Conservation (phyloP, 805 yeast genomes). For the Zygosaccharomyces siamensis region DNA sequence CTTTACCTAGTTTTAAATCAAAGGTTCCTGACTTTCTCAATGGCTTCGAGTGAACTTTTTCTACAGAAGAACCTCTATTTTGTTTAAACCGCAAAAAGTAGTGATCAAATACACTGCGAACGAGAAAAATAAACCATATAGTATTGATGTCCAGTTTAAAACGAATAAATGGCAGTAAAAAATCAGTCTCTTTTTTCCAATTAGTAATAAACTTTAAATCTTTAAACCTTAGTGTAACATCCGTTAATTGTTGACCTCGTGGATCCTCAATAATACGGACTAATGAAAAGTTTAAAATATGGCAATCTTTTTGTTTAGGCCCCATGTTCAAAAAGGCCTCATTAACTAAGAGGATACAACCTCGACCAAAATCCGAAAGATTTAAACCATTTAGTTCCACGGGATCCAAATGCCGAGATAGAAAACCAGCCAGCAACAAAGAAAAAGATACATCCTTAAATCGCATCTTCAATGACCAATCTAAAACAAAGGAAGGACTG, state of each 20-base stretch:
- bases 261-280: conserved; percentile 25
- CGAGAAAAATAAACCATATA: conserved; percentile 27
- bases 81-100: conserved; percentile 10
- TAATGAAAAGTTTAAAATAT: conserved; percentile 18
- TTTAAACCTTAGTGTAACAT: conserved; percentile 15
- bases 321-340: conserved; percentile 20
- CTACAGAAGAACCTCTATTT: not conserved
- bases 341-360: conserved; percentile 19
- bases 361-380: conserved; percentile 24
- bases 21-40: not conserved
- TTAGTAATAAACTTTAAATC: conserved; percentile 12
- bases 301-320: conserved; percentile 11
- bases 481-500: conserved; percentile 2
- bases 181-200: not conserved
- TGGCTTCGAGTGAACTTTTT: not conserved
- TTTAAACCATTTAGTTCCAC: conserved; percentile 15
- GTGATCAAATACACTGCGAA: conserved; percentile 14
- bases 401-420: conserved; percentile 27
- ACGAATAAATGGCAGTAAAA: conserved; percentile 22
- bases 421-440: conserved; percentile 19
- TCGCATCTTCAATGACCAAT: conserved; percentile 25
- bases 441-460: conserved; percentile 26
- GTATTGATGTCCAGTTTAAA: conserved; percentile 30
- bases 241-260: conserved; percentile 9
- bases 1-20: conserved; percentile 14